phyloP scores from a whole-genome alignment of 805 yeast genomes.

The Saccharomyces paradoxus region DNA sequence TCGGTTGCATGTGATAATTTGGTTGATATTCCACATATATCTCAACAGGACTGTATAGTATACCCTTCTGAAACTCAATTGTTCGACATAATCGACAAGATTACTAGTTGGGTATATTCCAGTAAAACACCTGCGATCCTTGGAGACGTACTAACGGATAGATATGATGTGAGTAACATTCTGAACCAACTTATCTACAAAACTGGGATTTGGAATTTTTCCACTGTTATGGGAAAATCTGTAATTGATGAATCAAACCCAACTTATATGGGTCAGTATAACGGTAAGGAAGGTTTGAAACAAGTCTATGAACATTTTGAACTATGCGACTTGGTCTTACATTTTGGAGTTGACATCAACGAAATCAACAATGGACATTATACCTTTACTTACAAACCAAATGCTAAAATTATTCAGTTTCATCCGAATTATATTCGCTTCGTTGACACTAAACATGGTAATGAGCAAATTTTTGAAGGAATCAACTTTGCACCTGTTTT shows the following conservation, averaged over 20 bases:
- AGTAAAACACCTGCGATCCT: slow-evolving; percentile 56
- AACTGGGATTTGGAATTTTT: slow-evolving; percentile 45
- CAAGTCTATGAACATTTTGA: slow-evolving; percentile 43
- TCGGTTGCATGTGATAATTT: slow-evolving; percentile 16
- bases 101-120: slow-evolving; percentile 44
- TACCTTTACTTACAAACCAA: slow-evolving; percentile 39
- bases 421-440: slow-evolving; percentile 48
- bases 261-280: slow-evolving; percentile 63
- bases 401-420: slow-evolving; percentile 38
- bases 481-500: slow-evolving; percentile 46
- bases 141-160: slow-evolving; percentile 61
- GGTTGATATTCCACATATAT: slow-evolving; percentile 10
- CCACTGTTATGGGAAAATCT: slow-evolving; percentile 65
- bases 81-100: slow-evolving; percentile 33
- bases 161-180: slow-evolving; percentile 42
- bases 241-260: slow-evolving; percentile 60
- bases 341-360: slow-evolving; percentile 58
- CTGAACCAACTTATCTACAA: slow-evolving; percentile 41
- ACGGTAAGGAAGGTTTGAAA: slow-evolving; percentile 47
- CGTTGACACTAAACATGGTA: slow-evolving; percentile 24
- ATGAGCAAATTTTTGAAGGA: slow-evolving; percentile 30
- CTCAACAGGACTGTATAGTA: slow-evolving; percentile 8
- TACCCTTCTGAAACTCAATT: slow-evolving; percentile 1
- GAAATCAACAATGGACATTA: slow-evolving; percentile 67
- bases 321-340: slow-evolving; percentile 57